Percentiles rank a stretch among this genome's conserved stretches.
phyloP scores from a whole-genome alignment of 805 yeast species.

The Wickerhamiella occidentalis region DNA sequence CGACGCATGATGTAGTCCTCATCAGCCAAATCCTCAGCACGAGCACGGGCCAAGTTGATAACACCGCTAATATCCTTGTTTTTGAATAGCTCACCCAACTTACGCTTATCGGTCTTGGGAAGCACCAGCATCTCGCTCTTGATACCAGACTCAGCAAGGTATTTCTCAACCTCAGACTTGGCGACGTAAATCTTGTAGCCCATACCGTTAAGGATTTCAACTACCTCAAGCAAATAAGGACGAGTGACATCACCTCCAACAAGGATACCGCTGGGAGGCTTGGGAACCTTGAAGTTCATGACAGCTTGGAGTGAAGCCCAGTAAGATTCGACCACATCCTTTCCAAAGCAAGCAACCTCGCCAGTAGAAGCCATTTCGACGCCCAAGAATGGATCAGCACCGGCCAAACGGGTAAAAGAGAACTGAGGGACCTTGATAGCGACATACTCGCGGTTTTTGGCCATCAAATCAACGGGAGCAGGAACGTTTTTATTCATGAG shows the following conservation, averaged over 20 bases:
- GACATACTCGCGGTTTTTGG: conserved; percentile 59
- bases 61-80: conserved; percentile 74
- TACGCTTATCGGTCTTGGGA: conserved; percentile 89
- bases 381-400: conserved; percentile 98
- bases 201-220: conserved; percentile 50
- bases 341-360: conserved; percentile 95
- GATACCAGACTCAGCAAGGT: conserved; percentile 38
- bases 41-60: conserved; percentile 77
- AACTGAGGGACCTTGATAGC: conserved; percentile 98
- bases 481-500: conserved; percentile 55
- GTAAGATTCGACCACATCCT: conserved; percentile 75
- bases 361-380: conserved; percentile 99
- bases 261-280: conserved; percentile 77
- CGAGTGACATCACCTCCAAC: conserved; percentile 87
- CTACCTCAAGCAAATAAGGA: conserved; percentile 62
- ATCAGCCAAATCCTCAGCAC: conserved; percentile 76
- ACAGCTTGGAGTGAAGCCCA: conserved; percentile 96
- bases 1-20: conserved; percentile 97
- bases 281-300: conserved; percentile 91
- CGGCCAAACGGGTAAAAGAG: conserved; percentile 95
- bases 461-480: conserved; percentile 82
- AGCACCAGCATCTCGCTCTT: conserved; percentile 62
- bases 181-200: conserved; percentile 80
- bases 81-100: conserved; percentile 85
- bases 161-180: conserved; percentile 54